phyloP scores from a whole-genome alignment of 179 eudicot species.

The Patellifolia procumbens region DNA sequence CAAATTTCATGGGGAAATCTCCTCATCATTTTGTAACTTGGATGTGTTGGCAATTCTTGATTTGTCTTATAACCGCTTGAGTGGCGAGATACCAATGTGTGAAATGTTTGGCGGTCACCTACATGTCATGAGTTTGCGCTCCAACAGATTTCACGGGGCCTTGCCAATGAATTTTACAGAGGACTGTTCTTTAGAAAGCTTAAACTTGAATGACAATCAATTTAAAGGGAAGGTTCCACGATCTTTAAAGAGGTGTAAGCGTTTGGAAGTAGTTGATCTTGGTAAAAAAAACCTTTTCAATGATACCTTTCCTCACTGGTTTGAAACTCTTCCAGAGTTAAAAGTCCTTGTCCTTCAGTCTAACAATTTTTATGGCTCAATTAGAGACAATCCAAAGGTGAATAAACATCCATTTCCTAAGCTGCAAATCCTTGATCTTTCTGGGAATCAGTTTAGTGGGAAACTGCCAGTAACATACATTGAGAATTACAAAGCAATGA shows the following conservation, averaged over 20 bases:
- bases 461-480: conserved; percentile 23
- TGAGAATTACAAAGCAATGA: conserved; percentile 21
- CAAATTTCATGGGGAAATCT: conserved; percentile 9
- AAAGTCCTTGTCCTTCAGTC: conserved; percentile 25
- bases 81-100: conserved; percentile 23
- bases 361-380: conserved; percentile 23
- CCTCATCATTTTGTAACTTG: conserved; percentile 16
- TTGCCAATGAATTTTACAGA: conserved; percentile 1
- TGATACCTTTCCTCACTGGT: conserved; percentile 33
- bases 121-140: neutral
- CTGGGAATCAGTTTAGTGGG: conserved; percentile 26
- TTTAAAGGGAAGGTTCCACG: conserved; percentile 30
- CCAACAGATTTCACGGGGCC: neutral
- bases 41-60: neutral
- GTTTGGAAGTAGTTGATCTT: conserved; percentile 27
- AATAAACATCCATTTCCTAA: conserved; percentile 12
- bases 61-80: conserved; percentile 25
- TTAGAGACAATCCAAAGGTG: neutral
- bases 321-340: conserved; percentile 24
- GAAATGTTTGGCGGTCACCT: neutral
- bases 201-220: conserved; percentile 32
- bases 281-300: conserved; percentile 27
- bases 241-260: conserved; percentile 18
- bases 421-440: conserved; percentile 32
- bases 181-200: neutral